These are phyloP conservation scores for Aspergillus sp. DNA, from an alignment of 2,329 filamentous ascomycete genomes.

Conservation along the genomic window DNA sequence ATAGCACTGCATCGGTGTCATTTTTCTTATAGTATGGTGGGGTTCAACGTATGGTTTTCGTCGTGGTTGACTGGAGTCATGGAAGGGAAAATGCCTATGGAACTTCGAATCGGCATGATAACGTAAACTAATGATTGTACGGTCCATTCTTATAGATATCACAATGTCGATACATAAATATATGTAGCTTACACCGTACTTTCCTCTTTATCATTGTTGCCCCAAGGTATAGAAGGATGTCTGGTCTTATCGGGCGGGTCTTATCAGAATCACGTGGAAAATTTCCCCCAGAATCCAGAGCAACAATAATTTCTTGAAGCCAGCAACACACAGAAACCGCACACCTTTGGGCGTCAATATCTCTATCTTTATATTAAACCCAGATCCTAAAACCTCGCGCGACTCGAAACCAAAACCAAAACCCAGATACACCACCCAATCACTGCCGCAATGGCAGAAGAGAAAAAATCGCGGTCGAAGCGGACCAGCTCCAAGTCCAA, in stretches of 20 bases:
- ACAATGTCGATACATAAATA: not conserved
- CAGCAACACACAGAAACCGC: not conserved
- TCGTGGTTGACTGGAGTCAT: conserved; percentile 7
- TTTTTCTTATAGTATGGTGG: not conserved
- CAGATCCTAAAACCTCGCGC: not conserved
- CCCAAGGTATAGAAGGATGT: not conserved
- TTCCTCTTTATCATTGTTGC: not conserved
- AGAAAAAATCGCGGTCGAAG: conserved; percentile 36
- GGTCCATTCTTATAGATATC: not conserved
- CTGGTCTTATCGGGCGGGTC: not conserved
- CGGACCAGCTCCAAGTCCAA: conserved; percentile 61
- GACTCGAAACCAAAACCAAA: not conserved
- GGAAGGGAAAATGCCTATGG: not conserved
- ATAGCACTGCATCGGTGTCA: not conserved
- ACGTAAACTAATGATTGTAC: conserved; percentile 18
- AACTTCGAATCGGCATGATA: conserved; percentile 11
- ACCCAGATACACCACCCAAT: not conserved
- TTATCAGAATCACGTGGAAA: conserved; percentile 16
- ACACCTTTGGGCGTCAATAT: not conserved
- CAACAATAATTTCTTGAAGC: conserved; percentile 3
- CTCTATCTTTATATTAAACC: not conserved
- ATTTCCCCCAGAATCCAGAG: conserved; percentile 10
- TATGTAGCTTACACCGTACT: not conserved
- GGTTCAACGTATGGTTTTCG: not conserved
- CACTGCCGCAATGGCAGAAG: conserved; percentile 23